Percentiles rank a stretch among this genome's conserved stretches.
These are phyloP conservation scores for Tulasnella sp. DNA, from an alignment of 768 basidiomycete species.

Conservation along the genomic window DNA sequence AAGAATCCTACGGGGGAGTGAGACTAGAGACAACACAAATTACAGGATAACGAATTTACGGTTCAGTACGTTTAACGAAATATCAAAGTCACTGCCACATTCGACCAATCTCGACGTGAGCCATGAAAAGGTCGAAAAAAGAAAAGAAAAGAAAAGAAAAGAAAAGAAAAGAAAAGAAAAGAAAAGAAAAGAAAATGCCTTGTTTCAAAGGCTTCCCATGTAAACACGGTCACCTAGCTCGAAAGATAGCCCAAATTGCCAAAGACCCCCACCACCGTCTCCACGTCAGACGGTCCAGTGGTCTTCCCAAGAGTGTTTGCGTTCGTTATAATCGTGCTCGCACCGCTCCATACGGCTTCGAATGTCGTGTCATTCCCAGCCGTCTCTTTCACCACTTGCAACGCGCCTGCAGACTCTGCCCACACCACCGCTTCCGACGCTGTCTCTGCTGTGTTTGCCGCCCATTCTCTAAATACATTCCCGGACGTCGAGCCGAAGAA, in stretches of 20 bases:
- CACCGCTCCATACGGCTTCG: constrained; percentile 41
- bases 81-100: no score
- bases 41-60: no score
- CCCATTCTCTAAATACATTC: constrained; percentile 41
- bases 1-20: no score
- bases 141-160: background rate
- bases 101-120: no score
- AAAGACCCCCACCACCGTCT: constrained; percentile 12
- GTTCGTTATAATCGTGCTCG: constrained; percentile 21
- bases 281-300: constrained; percentile 10
- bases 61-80: no score
- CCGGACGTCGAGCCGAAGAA: constrained; percentile 51
- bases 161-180: background rate
- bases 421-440: constrained; percentile 33
- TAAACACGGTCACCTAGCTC: background rate
- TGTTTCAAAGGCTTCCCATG: background rate
- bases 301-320: constrained; percentile 16
- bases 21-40: no score
- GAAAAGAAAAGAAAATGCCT: background rate
- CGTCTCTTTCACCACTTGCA: constrained; percentile 40
- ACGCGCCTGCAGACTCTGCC: constrained; percentile 42
- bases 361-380: constrained; percentile 36
- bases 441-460: constrained; percentile 32
- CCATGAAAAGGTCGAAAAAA: no score
- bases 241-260: constrained; percentile 8